Base-by-base conservation (phyloP, 352 stramenopile species). In the Pythium coloratum region DNA sequence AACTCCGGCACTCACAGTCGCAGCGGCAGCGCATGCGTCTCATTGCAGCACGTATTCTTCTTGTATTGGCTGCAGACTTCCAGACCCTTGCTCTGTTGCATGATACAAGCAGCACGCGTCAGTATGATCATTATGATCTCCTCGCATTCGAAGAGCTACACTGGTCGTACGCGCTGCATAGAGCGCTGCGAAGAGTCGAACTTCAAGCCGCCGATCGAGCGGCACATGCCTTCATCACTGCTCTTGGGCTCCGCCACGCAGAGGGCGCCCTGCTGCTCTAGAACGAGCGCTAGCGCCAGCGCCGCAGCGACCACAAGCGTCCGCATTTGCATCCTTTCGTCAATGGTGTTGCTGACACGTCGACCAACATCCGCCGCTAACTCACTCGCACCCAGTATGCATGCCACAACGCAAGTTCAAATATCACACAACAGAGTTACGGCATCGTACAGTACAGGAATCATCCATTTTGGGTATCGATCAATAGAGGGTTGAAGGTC, bases 11-110 rank as follows among this genome's bases (percentile, higher is more conserved):
- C 78, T 60, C 75, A 92, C 84, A 90, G 65, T 36, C 83, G 80
- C 24, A 95, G 70, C 59, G 83, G 56, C 42, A 87, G 69, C 16
- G 63, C 69, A 65, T 95, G 87, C n/a, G 77, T 86, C 66, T 73
- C 78, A 53, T 92, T 88, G 65, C 87, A 95, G 76, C 87, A 92
- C 64, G 85, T 93, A 74, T 84, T 92, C 62, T 88, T 81, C 40
- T 68, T 69, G 71, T 95, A 95, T 64, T 95, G 91, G 70, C 72
- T 86, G 69, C 86, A 94, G 13, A 93, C 80, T 36, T 94, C 83
- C 57, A 94, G 73, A 1, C 77, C 75, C 33, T 88, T 84, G 28
- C 56, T 82, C 84, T 90, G 51, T 36, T 30, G 47, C 42, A 57
- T 13, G 10, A 62, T 16, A 44, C 34, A 30, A 30, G 6, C n/a